Evolutionary conservation across 2,329 filamentous ascomycete species (phyloP), one percentile per base, ranked within the genome.

Genomic region (Triangularia setosa): DNA sequence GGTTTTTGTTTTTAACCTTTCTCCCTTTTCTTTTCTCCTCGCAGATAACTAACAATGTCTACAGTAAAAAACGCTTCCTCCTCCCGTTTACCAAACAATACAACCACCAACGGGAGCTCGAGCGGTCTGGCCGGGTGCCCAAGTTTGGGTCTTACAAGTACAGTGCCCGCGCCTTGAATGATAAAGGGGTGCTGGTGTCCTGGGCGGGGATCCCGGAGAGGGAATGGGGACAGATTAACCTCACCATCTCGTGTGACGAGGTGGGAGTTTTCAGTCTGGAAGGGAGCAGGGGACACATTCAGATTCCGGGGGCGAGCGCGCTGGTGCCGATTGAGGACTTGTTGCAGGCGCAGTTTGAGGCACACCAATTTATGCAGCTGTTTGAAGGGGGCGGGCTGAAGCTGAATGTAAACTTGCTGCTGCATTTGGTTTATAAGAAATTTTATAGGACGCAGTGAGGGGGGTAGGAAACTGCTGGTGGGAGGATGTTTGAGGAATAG

Each of bases 111-210:
- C 90, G 93, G 69, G 95, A 99, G 79, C 88, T 99, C 30, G 92
- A 97, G 74, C 90, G 92, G 64, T 90, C 90, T 7, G 95, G 95
- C 27, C 92, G 94, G 58, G 92, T 96, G 61, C 96, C 96, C 77
- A 97, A 97, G 76, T 99, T 99, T 75, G 95, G 96, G 68, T 96
- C 91, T 40, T 99, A 90, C 87, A 98, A 98, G 80, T 99, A 99
- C 81, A 94, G 91, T 62, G 93, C 92, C 3, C 90, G 93, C 60
- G 89, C 90, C 58, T 86, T 99, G 7, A 89, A 89, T 1, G 94
- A 98, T 74, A 97, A 97, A 79, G 95, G 95, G 61, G 95, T 98
- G 6, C 83, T 99, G 16, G 91, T 99, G 30, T 85, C 87, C n/a
- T 98, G 95, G 93, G 85, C 87, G 63, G 93, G 93, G 33, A 92